Evolutionary conservation across 305 asterid genomes (phyloP), one percentile per base, ranked within the genome.

Genomic region (Ilex paraguariensis): DNA sequence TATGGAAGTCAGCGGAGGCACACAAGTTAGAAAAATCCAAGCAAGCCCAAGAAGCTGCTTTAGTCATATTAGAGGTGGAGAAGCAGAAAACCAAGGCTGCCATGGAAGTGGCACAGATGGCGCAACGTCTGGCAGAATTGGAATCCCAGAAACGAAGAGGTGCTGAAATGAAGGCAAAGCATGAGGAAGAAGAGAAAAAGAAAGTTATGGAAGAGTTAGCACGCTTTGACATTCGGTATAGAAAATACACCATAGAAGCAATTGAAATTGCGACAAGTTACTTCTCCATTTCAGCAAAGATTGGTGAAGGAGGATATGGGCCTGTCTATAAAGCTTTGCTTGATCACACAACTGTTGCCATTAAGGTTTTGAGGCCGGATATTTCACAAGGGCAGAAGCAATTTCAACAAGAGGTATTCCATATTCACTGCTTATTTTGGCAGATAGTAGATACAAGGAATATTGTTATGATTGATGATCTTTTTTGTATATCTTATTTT

Each of bases 361-460:
- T 80, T 44, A 80, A 80, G 69, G 80, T 77, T 68, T 57, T 80
- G 32, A 69, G 77, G 61, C 55, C 80, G 5, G 82, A 80, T 49
- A 60, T 75, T 40, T 51, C 82, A 39, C 79, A 77, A 73, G 98
- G 96, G 28, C 80, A 84, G 46, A 76, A 67, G 71, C 98, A 91
- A 64, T 91, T 91, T 74, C 91, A 85, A 31, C 79, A 79, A 79
- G 96, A 88, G 95, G 97, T 87, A 76, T 60, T 46, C 42, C n/a
- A 5, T 46, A 7, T 46, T 46, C 52, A 36, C 9, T 36, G 42
- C 9, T 36, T 36, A 5, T 36, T 36, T 36, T 36, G 6, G 4
- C 6, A 36, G 3, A 36, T 36, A 36, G 42, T 36, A 36, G 9
- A 36, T 36, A 5, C 42, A 36, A 0, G 9, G 42, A 36, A 14